phyloP scores from a whole-genome alignment of 1,139 yeast species.

The Pichia sp. region DNA sequence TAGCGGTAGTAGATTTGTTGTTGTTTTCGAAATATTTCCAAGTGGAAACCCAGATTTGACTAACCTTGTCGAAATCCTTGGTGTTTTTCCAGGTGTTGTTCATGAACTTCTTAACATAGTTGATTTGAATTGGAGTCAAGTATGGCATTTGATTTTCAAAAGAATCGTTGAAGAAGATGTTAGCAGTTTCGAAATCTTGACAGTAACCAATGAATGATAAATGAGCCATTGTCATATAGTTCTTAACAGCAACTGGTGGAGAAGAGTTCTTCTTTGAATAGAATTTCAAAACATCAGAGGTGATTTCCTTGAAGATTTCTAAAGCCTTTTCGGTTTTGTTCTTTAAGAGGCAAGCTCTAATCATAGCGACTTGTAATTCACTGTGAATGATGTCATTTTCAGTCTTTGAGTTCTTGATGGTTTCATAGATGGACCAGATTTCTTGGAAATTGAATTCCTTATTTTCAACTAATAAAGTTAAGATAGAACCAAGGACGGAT shows the following conservation, averaged over 20 bases:
- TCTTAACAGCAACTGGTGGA: constrained; percentile 30
- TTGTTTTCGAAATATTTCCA: constrained; percentile 50
- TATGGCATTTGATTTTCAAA: constrained; percentile 67
- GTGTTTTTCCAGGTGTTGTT: constrained; percentile 58
- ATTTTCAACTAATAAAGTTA: constrained; percentile 63
- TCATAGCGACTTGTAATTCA: constrained; percentile 56
- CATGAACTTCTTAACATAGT: constrained; percentile 67
- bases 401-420: constrained; percentile 34
- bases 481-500: constrained; percentile 66
- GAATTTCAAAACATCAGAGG: constrained; percentile 34
- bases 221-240: constrained; percentile 63
- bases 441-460: constrained; percentile 64
- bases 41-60: constrained; percentile 63
- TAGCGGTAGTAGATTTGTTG: constrained; percentile 59
- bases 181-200: constrained; percentile 68
- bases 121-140: constrained; percentile 67
- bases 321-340: constrained; percentile 50
- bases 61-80: constrained; percentile 56
- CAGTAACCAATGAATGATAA: constrained; percentile 80
- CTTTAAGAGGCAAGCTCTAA: constrained; percentile 53
- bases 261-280: constrained; percentile 17
- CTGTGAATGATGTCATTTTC: constrained; percentile 38
- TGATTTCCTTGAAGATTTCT: constrained; percentile 44
- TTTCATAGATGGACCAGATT: constrained; percentile 43
- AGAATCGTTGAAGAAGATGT: constrained; percentile 71